Evolutionary conservation across 2,329 filamentous ascomycete genomes (phyloP), one percentile per base, ranked within the genome.

Genomic region (Pestalotiopsis sp.): DNA sequence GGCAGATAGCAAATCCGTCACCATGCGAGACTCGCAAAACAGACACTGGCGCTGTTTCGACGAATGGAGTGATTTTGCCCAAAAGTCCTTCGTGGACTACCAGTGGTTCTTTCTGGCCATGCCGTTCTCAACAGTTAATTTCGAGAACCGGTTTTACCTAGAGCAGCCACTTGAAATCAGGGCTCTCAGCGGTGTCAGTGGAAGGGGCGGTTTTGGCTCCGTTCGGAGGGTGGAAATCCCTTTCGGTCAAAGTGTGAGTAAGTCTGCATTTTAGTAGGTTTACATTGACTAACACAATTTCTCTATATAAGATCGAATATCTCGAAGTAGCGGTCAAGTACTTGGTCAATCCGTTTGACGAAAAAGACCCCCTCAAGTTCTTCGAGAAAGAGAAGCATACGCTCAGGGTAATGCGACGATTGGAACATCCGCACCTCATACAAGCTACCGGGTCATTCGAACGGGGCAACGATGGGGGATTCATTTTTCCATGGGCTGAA

Each of bases 401-500:
- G 12, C 61, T 64, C 14, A 4, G 20, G 20, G 12, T n/a, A 45
- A 64, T 64, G 17, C 4, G 31, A 45, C 14, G 14, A 12, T n/a
- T 64, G 36, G 20, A 64, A 4, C 61, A 64, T 64, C 61, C n/a
- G 25, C 67, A 72, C 49, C 61, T 72, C 9, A 68, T 72, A 38
- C 64, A 67, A 12, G 56, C 70, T 4, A 65, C 70, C 25, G 67
- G 67, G 5, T 52, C 64, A 5, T 70, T 62, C 36, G 36, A 72
- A 3, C 66, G 64, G 20, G 69, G 57, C 1, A 23, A 14, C 0
- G 11, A 69, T 1, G 20, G 49, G 11, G 67, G 69, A 13, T 66
- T 72, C 13, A n/a, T 73, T 7, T 70, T 73, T 25, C 70, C 68
- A 4, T 73, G 72, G 70, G 71, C 68, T 1, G 49, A 67, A 14